phyloP scores from a whole-genome alignment of 2,329 filamentous ascomycete genomes.

The Gyromitra esculenta region DNA sequence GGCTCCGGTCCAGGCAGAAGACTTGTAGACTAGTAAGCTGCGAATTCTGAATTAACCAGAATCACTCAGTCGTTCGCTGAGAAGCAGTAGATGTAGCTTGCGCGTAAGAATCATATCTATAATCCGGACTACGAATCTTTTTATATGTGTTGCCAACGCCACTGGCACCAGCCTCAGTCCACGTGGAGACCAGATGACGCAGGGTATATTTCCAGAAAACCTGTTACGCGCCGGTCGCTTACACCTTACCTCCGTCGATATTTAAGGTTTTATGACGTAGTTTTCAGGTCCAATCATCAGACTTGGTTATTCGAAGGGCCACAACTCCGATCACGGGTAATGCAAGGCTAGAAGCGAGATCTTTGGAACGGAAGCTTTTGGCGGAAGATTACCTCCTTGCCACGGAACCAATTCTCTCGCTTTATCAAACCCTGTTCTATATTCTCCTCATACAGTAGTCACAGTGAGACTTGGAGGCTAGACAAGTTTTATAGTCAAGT shows the following conservation, averaged over 20 bases:
- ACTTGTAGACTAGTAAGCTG: neutral
- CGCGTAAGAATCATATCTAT: neutral
- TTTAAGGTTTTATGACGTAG: conserved; percentile 4
- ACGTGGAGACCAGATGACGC: neutral
- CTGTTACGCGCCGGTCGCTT: too few relatives aligned
- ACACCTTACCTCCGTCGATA: neutral
- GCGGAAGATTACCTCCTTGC: neutral
- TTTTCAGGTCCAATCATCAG: neutral
- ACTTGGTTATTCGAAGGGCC: neutral
- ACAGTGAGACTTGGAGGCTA: too few relatives aligned
- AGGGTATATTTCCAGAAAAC: too few relatives aligned
- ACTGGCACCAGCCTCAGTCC: neutral
- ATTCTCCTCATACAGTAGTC: too few relatives aligned
- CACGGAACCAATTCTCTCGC: neutral
- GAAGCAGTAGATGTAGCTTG: neutral
- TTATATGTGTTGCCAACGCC: conserved; percentile 2
- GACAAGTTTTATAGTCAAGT: too few relatives aligned
- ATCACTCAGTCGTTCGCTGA: neutral
- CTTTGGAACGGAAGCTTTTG: neutral
- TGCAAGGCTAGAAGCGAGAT: neutral
- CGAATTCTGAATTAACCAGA: neutral
- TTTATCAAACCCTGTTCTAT: neutral
- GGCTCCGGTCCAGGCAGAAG: neutral
- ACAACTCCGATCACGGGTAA: neutral
- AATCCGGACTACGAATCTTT: neutral